These are phyloP conservation scores for Cladochytrium replicatum DNA, from an alignment of 192 early-diverging fungal genomes.

Conservation along the genomic window DNA sequence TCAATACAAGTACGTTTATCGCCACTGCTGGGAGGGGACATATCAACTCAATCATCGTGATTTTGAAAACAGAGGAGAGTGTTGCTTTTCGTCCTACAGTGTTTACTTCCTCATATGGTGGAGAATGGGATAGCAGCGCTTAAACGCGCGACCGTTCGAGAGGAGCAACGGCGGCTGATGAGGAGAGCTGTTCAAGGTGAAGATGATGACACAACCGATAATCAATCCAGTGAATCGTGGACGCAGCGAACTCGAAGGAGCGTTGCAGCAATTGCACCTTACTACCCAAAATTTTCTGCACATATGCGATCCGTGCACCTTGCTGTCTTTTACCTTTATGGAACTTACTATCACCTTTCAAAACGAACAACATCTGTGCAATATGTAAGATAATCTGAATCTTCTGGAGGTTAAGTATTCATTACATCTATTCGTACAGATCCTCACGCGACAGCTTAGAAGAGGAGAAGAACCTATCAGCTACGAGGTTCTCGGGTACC, in stretches of 20 bases:
- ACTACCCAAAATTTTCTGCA: not conserved
- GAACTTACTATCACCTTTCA: conserved; percentile 70
- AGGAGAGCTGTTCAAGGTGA: not conserved
- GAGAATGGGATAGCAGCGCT: conserved; percentile 1
- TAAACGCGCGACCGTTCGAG: no score
- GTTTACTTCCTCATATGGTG: conserved; percentile 11
- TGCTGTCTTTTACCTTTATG: conserved; percentile 81
- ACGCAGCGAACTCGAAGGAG: no score
- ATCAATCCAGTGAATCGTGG: no score
- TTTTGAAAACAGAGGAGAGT: conserved; percentile 6
- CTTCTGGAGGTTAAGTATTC: not conserved
- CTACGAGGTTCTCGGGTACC: conserved; percentile 77
- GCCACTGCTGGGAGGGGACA: no score
- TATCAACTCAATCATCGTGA: no score
- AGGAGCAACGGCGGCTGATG: no score
- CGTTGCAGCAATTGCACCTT: conserved; percentile 8
- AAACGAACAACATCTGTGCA: conserved; percentile 71
- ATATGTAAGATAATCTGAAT: conserved; percentile 42
- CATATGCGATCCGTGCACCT: conserved; percentile 49
- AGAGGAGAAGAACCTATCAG: conserved; percentile 61
- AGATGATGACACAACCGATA: not conserved
- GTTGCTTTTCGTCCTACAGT: conserved; percentile 10
- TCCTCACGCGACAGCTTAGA: conserved; percentile 64
- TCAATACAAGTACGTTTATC: no score
- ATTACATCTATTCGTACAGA: conserved; percentile 23